Evolutionary conservation across 192 early-diverging fungal species (phyloP), one percentile per base, ranked within the genome.

Genomic region (Borealophlyctis nickersoniae): DNA sequence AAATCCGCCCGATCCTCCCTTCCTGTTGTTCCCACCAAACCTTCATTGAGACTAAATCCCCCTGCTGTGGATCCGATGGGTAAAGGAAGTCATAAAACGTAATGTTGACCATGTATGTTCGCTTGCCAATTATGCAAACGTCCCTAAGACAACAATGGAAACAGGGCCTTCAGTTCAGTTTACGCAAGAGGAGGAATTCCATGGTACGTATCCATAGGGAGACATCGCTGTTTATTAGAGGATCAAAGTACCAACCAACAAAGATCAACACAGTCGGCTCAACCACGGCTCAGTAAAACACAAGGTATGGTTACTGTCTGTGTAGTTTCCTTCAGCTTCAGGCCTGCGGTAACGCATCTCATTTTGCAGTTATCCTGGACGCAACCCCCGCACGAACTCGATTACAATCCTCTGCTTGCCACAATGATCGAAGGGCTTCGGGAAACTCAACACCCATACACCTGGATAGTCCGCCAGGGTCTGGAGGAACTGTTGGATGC

Each of bases 201-300:
- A 11, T 76, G 73, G 65, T 67, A 33, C 56, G 65, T 33, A 30
- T 59, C 24, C 0, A 36, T 14, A 1, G n/a, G 22, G 4, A 4
- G 39, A 45, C 31, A n/a, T 27, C 16, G 22, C 4, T 4, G 26
- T 4, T 7, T 32, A 5, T 24, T 4, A 19, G 45, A 45, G 28
- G 27, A 26, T 4, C 4, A 52, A 22, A 4, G 4, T 52, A 5
- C 9, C n/a, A n/a, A 4, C 26, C 16, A 34, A 3, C 49, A 28
- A 26, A 7, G 24, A 23, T 1, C 23, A n/a, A 51, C 49, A 53
- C 34, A 67, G 67, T 53, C 58, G 69, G n/a, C 62, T 76, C 0
- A 56, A 76, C 28, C 74, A 76, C 39, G 74, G 74, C 13, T 76
- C 74, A 19, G 69, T 76, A 30, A 76, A 76, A 49, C 74, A 76